phyloP scores from a whole-genome alignment of 2,329 filamentous ascomycete species.

The Tolypocladium guangdongense region DNA sequence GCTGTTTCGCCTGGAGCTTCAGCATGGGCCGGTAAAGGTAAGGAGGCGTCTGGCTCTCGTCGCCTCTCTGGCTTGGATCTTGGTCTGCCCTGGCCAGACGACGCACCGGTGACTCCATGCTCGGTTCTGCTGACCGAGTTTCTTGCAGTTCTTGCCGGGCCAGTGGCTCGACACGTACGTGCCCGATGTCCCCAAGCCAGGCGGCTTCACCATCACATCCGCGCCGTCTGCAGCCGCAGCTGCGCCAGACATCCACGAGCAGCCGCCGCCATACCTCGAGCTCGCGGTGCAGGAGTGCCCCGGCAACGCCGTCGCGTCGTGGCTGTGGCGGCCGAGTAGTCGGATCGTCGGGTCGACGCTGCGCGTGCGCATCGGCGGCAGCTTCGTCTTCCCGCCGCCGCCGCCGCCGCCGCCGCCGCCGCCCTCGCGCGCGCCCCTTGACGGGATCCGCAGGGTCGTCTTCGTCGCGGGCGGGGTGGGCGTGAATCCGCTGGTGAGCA shows the following conservation, averaged over 20 bases:
- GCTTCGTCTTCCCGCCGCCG: conserved; percentile 65
- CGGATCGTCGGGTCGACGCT: conserved; percentile 50
- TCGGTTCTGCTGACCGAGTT: not conserved
- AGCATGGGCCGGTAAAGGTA: conserved; percentile 36
- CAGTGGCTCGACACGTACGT: conserved; percentile 84
- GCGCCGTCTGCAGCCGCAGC: conserved; percentile 47
- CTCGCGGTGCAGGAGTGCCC: conserved; percentile 67
- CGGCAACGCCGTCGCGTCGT: conserved; percentile 61
- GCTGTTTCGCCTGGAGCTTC: conserved; percentile 54
- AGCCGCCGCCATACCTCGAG: conserved; percentile 47
- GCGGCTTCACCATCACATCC: conserved; percentile 83
- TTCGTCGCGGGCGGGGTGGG: conserved; percentile 76
- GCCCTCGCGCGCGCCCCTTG: conserved; percentile 14
- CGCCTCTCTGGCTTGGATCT: too few relatives aligned
- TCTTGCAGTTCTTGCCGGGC: conserved; percentile 53
- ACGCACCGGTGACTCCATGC: not conserved
- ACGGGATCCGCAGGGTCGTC: conserved; percentile 47
- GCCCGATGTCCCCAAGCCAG: conserved; percentile 56
- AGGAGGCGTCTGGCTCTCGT: not conserved
- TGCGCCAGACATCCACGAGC: not conserved
- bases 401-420: too few relatives aligned
- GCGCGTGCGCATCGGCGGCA: conserved; percentile 64
- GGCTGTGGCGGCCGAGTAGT: conserved; percentile 53
- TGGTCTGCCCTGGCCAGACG: not conserved
- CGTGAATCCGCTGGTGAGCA: conserved; percentile 71